These are phyloP conservation scores for Aspergillus uvarum DNA, from an alignment of 2,329 filamentous ascomycete species.

Conservation along the genomic window DNA sequence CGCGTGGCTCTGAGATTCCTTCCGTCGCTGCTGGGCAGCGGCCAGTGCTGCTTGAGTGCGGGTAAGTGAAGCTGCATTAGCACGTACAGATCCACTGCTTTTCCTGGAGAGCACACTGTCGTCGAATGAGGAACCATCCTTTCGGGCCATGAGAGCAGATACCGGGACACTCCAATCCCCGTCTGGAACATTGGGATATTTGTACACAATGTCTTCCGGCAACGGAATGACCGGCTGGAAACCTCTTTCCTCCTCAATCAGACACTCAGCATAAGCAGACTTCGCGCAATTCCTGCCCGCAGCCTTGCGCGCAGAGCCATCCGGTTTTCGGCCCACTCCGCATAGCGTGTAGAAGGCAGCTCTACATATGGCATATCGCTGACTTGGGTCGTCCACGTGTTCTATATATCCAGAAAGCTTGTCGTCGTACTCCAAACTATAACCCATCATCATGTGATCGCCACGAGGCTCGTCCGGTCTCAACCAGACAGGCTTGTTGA, in stretches of 20 bases:
- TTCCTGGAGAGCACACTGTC: conserved; percentile 30
- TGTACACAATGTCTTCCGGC: conserved; percentile 47
- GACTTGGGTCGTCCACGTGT: conserved; percentile 36
- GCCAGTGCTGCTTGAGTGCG: conserved; percentile 42
- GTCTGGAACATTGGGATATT: conserved; percentile 41
- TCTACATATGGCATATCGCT: conserved; percentile 42
- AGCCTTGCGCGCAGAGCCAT: conserved; percentile 42
- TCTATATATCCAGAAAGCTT: conserved; percentile 38
- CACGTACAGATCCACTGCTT: conserved; percentile 28
- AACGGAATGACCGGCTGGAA: conserved; percentile 48
- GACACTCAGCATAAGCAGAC: conserved; percentile 48
- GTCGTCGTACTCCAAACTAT: conserved; percentile 45
- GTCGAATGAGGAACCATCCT: conserved; percentile 28
- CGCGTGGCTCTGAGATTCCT: conserved; percentile 47
- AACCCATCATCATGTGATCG: conserved; percentile 45
- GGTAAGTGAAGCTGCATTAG: conserved; percentile 30
- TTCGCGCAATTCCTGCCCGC: conserved; percentile 48
- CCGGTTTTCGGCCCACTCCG: conserved; percentile 45
- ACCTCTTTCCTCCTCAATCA: conserved; percentile 46
- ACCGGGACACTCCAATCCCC: conserved; percentile 43
- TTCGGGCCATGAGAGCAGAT: conserved; percentile 20
- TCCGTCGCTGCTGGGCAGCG: conserved; percentile 42
- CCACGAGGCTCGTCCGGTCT: conserved; percentile 46
- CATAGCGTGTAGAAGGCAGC: conserved; percentile 47
- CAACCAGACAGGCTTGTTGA: conserved; percentile 45